Percentiles rank a stretch among this genome's conserved stretches.
phyloP scores from a whole-genome alignment of 208 protist genomes.

The Acanthamoeba rhysodes region DNA sequence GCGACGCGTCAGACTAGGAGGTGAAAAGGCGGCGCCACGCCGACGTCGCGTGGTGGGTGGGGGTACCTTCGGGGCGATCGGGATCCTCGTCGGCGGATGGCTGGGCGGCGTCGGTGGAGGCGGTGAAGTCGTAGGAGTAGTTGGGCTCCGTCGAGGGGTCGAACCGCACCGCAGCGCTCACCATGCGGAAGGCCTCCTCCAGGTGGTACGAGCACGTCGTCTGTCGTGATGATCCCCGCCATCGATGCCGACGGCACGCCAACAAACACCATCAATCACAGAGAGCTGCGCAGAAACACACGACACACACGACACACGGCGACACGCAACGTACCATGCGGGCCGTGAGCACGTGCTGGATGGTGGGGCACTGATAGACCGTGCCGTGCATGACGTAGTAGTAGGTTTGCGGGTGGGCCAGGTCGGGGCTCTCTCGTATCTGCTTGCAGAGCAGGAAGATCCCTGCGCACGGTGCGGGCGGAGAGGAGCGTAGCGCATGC shows the following conservation, averaged over 20 bases:
- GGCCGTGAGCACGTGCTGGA: constrained; percentile 3
- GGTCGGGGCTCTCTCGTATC: constrained; percentile 47
- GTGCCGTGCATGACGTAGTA: constrained; percentile 66
- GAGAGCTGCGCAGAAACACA: too few relatives aligned
- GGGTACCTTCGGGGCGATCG: background rate
- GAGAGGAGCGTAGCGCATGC: too few relatives aligned
- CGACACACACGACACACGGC: background rate
- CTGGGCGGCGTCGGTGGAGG: background rate
- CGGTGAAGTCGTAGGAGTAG: constrained; percentile 50
- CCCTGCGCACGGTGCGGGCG: background rate
- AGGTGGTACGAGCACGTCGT: constrained; percentile 44
- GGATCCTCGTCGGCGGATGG: background rate
- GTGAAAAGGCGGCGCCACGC: too few relatives aligned
- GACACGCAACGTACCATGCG: constrained; percentile 38
- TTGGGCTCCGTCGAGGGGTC: constrained; percentile 52
- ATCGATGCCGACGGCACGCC: background rate
- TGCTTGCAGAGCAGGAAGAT: constrained; percentile 56
- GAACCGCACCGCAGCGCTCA: constrained; percentile 14
- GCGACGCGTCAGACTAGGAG: too few relatives aligned
- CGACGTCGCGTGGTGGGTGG: too few relatives aligned
- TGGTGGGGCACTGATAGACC: constrained; percentile 55
- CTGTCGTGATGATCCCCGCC: background rate
- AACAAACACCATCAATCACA: too few relatives aligned
- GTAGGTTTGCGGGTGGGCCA: background rate
- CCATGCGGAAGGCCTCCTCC: constrained; percentile 51